These are phyloP conservation scores for Blastobotrys americana DNA, from an alignment of 805 yeast species.

Conservation along the genomic window DNA sequence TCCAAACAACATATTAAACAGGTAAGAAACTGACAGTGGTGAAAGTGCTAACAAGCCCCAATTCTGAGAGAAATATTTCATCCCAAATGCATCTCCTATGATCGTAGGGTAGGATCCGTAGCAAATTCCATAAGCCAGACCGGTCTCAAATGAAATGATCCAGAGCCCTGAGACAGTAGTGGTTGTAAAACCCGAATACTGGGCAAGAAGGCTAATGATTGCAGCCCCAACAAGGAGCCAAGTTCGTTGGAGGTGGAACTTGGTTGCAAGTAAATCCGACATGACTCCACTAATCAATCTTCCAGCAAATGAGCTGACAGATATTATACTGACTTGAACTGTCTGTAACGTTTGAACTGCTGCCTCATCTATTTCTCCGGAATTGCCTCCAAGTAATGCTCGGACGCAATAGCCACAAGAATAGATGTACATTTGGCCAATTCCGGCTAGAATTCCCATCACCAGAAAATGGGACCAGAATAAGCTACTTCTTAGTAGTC, in stretches of 20 bases:
- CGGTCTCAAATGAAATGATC: constrained; percentile 49
- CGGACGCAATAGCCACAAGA: constrained; percentile 65
- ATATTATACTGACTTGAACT: constrained; percentile 63
- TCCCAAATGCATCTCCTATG: constrained; percentile 67
- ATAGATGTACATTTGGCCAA: constrained; percentile 69
- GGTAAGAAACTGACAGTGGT: constrained; percentile 55
- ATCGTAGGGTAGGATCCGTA: constrained; percentile 72
- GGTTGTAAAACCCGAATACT: constrained; percentile 39
- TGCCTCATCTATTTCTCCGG: constrained; percentile 1
- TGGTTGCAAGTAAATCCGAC: constrained; percentile 53
- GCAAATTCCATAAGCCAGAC: constrained; percentile 65
- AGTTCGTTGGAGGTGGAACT: constrained; percentile 41
- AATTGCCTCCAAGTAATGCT: constrained; percentile 31
- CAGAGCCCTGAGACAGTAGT: constrained; percentile 37
- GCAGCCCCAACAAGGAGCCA: constrained; percentile 51
- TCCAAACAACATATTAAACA: constrained; percentile 59
- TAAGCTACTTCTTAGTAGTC: constrained; percentile 11
- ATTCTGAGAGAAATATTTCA: constrained; percentile 56
- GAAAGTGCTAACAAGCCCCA: constrained; percentile 69
- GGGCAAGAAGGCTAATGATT: constrained; percentile 42
- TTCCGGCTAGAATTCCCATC: constrained; percentile 52
- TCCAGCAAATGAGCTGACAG: constrained; percentile 61
- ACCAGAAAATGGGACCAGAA: constrained; percentile 27
- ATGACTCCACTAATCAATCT: constrained; percentile 54
- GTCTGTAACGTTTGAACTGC: constrained; percentile 46